Evolutionary conservation across 2,329 filamentous ascomycete genomes (phyloP).

Genomic region (Colletotrichum orbiculare): DNA sequence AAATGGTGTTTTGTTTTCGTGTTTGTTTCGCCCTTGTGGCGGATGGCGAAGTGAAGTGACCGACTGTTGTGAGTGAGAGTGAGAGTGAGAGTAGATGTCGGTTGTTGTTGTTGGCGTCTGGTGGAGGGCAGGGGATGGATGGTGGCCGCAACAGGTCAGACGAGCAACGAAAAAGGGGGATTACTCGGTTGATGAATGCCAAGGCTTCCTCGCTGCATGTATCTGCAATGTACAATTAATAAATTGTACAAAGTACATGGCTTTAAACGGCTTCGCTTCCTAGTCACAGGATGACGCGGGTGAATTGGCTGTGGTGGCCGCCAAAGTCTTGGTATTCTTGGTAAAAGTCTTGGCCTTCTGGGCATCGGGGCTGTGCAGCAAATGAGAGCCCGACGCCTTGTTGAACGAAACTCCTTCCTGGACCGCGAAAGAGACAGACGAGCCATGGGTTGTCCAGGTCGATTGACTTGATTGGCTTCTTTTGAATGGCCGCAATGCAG

Average conservation of each 20-base stretch:
- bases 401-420: slow-evolving; percentile 4
- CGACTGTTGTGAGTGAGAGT: neutral
- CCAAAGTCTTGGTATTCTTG: slow-evolving; percentile 38
- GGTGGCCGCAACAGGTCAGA: neutral
- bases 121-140: slow-evolving; percentile 12
- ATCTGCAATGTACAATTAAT: no score
- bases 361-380: slow-evolving; percentile 39
- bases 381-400: slow-evolving; percentile 27
- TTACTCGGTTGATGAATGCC: slow-evolving; percentile 4
- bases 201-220: neutral
- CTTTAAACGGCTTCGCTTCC: neutral
- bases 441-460: neutral
- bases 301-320: slow-evolving; percentile 35
- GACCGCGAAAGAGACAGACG: slow-evolving; percentile 10
- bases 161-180: slow-evolving; percentile 9
- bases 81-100: slow-evolving; percentile 5
- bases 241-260: slow-evolving; percentile 1
- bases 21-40: no score
- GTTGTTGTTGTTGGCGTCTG: slow-evolving; percentile 4
- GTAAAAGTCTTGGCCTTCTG: slow-evolving; percentile 38
- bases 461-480: neutral
- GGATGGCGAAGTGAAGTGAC: no score
- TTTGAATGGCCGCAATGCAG: no score
- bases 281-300: slow-evolving; percentile 34
- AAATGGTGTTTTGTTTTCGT: neutral